Evolutionary conservation across 2,329 filamentous ascomycete species (phyloP), one percentile per base, ranked within the genome.

Genomic region (Dryadomyces quercus-mongolicae): DNA sequence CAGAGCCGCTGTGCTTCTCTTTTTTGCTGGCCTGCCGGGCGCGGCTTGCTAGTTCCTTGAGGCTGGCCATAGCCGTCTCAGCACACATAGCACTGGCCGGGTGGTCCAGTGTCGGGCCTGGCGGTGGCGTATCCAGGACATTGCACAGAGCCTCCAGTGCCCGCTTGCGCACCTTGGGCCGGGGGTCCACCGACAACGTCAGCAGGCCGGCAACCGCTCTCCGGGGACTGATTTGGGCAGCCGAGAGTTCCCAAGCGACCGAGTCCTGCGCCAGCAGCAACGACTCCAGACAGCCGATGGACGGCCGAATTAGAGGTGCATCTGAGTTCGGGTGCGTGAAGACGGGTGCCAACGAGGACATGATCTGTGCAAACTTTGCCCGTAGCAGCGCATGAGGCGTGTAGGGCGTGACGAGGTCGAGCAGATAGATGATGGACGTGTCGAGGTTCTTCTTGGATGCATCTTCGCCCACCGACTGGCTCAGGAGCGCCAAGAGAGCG

Each of bases 71-170:
- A 21, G 89, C 88, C 25, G 87, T 91, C 68, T 95, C 88, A 18
- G 93, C 93, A 71, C 92, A 97, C 83, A 97, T 92, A 66, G 95
- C 91, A 49, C 92, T 87, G 25, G 90, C 93, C 1, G 93, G 93
- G 66, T 98, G 93, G 61, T 98, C 93, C 57, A 96, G 71, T 3
- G 88, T 91, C 1, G 93, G 93, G 59, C 88, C 95, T 0, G 92
- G 91, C 0, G 93, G 93, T 9, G 90, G 88, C 57, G 83, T 86
- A 68, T 85, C 84, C 55, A 98, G 77, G 5, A 98, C 83, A 59
- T 85, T 87, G 53, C 84, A 83, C 60, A 98, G 70, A 2, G 91
- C 89, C 65, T 97, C 92, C 67, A 95, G 88, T 7, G 93, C 89
- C 68, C 91, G 77, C 79, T 93, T 96, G 62, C 93, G 81, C 50